These are phyloP conservation scores for Elasticomyces elasticus DNA, from an alignment of 495 filamentous ascomycete genomes.

Conservation along the genomic window DNA sequence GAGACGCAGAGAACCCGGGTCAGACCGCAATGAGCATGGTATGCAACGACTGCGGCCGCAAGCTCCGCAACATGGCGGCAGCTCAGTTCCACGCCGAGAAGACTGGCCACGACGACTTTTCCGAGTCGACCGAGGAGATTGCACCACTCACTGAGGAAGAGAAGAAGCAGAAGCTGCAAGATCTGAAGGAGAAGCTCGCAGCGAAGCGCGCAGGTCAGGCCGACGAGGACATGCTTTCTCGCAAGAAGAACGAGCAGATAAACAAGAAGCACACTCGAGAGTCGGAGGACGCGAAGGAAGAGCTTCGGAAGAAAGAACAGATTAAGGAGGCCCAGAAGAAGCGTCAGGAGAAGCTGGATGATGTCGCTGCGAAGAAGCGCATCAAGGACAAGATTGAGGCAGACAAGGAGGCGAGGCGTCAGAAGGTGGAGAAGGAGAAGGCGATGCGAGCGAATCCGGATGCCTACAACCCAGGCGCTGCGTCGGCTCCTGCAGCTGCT, in stretches of 20 bases:
- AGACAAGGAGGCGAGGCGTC: constrained; percentile 73
- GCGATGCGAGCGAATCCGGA: constrained; percentile 65
- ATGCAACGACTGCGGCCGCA: constrained; percentile 91
- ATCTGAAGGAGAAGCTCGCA: constrained; percentile 60
- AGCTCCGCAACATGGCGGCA: constrained; percentile 66
- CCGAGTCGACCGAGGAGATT: constrained; percentile 84
- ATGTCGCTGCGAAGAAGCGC: constrained; percentile 74
- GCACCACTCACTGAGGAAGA: constrained; percentile 85
- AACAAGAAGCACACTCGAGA: constrained; percentile 48
- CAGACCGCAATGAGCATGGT: constrained; percentile 54
- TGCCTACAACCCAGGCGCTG: constrained; percentile 37
- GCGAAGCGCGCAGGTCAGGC: constrained; percentile 63
- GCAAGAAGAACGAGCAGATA: constrained; percentile 90
- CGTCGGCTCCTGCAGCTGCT: constrained; percentile 26
- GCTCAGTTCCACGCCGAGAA: constrained; percentile 78
- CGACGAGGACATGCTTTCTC: constrained; percentile 67
- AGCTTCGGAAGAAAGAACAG: constrained; percentile 74
- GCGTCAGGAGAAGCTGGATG: constrained; percentile 74
- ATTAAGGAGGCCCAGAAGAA: constrained; percentile 81
- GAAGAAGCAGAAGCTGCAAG: constrained; percentile 66
- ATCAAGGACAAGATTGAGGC: constrained; percentile 88
- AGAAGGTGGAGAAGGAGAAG: constrained; percentile 73
- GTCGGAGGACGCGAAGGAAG: constrained; percentile 36
- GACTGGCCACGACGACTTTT: constrained; percentile 75
- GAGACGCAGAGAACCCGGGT: constrained; percentile 44